A percentile compares a stretch with the other conserved stretches of the same genome.
Evolutionary conservation across 768 basidiomycete species (phyloP).

Genomic region (Ramaria sp.): DNA sequence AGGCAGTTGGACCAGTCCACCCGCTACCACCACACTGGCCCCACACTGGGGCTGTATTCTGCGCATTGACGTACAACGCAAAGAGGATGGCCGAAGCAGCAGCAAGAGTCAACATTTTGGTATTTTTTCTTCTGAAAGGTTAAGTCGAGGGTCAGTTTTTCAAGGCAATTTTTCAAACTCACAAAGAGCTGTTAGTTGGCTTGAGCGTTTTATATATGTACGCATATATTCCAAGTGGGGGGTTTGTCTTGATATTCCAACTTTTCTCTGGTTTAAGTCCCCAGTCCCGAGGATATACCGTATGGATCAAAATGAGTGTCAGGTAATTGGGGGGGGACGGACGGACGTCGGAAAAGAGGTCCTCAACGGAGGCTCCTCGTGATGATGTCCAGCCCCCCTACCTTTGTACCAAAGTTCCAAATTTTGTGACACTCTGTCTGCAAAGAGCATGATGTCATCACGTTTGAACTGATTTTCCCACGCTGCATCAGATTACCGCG

Average conservation of each 20-base stretch:
- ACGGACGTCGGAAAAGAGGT: neutral
- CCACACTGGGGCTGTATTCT: conserved; percentile 24
- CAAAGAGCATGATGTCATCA: no score
- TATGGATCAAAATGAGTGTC: neutral
- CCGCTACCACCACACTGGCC: conserved; percentile 45
- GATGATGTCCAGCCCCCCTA: no score
- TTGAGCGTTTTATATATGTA: neutral
- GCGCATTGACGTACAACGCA: conserved; percentile 34
- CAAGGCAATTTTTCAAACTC: neutral
- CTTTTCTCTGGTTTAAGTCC: no score
- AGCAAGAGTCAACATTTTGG: conserved; percentile 36
- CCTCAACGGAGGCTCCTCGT: no score
- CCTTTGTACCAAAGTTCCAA: no score
- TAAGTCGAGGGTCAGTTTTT: neutral
- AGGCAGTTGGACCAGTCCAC: conserved; percentile 30
- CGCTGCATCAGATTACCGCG: no score
- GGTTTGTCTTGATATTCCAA: no score
- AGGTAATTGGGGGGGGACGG: neutral
- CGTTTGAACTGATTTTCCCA: no score
- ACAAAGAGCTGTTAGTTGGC: neutral
- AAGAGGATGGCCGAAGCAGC: conserved; percentile 32
- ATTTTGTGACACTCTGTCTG: no score
- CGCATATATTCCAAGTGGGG: no score
- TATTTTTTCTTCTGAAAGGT: no score
- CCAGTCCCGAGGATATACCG: neutral